phyloP scores from a whole-genome alignment of 805 yeast species.

The Metschnikowia chrysomelidarum region DNA sequence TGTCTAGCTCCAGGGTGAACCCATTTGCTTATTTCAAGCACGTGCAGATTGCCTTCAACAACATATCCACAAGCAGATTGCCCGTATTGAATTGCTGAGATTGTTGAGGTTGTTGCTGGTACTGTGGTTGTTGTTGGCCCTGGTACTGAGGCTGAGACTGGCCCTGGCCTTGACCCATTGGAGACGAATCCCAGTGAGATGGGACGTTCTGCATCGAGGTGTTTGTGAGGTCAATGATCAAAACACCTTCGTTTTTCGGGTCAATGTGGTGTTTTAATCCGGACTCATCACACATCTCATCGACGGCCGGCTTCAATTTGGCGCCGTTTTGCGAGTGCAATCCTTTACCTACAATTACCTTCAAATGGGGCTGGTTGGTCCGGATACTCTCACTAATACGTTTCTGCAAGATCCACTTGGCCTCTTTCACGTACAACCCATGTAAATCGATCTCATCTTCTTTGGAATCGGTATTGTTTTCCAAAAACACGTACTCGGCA shows the following conservation, averaged over 20 bases:
- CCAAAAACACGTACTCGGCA: constrained; percentile 84
- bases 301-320: constrained; percentile 87
- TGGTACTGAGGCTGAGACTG: constrained; percentile 24
- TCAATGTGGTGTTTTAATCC: constrained; percentile 62
- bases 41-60: constrained; percentile 33
- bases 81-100: constrained; percentile 23
- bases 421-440: constrained; percentile 88
- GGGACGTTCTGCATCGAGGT: constrained; percentile 31
- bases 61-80: constrained; percentile 27
- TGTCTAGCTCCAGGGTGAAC: too few relatives aligned
- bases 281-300: constrained; percentile 67
- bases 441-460: constrained; percentile 89
- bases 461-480: constrained; percentile 84
- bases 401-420: constrained; percentile 69
- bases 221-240: constrained; percentile 58
- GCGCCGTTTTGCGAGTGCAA: constrained; percentile 81
- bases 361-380: constrained; percentile 57
- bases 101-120: constrained; percentile 19
- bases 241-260: constrained; percentile 74
- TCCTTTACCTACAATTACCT: constrained; percentile 93
- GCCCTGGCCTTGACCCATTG: constrained; percentile 14
- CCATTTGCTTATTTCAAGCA: constrained; percentile 22
- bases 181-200: constrained; percentile 26
- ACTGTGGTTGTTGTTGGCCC: constrained; percentile 22
- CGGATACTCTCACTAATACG: constrained; percentile 67